Evolutionary conservation across 2,329 filamentous ascomycete genomes (phyloP).

Genomic region (Beauveria sp.): DNA sequence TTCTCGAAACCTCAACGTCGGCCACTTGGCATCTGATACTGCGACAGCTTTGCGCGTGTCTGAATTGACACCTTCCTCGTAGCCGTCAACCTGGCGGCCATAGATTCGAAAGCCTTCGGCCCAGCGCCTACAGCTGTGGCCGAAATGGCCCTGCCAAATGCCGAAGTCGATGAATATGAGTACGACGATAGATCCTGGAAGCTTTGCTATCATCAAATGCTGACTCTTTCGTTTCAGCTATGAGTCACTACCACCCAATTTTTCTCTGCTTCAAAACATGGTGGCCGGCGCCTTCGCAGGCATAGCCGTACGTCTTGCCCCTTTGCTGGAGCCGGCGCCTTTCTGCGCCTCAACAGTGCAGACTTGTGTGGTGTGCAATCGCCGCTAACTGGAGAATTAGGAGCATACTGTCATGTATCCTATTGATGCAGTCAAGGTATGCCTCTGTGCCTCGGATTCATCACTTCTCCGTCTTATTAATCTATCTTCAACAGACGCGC

Average conservation of each 20-base stretch:
- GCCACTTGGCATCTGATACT: not conserved
- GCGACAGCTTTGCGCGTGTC: not conserved
- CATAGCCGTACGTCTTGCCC: conserved; percentile 63
- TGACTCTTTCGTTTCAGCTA: conserved; percentile 47
- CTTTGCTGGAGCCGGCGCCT: not conserved
- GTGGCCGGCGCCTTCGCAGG: conserved; percentile 92
- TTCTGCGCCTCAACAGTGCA: not conserved
- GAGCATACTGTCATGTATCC: conserved; percentile 99
- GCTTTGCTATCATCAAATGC: not conserved
- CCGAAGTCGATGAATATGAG: conserved; percentile 61
- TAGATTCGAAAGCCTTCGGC: conserved; percentile 54
- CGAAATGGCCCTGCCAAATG: conserved; percentile 62
- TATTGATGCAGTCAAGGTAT: conserved; percentile 92
- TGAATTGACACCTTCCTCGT: conserved; percentile 9
- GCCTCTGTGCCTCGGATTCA: conserved; percentile 6
- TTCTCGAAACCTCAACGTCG: not conserved
- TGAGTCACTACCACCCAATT: conserved; percentile 89
- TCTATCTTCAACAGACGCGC: conserved; percentile 62
- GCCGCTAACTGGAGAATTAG: conserved; percentile 37
- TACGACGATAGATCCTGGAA: conserved; percentile 31
- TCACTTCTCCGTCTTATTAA: conserved; percentile 15
- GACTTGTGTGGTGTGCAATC: no score
- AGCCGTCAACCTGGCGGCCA: conserved; percentile 53
- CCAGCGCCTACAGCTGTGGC: conserved; percentile 59
- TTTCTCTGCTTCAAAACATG: conserved; percentile 93